Base-by-base conservation (phyloP, 805 yeast species). In the Maudiozyma barnettii region DNA sequence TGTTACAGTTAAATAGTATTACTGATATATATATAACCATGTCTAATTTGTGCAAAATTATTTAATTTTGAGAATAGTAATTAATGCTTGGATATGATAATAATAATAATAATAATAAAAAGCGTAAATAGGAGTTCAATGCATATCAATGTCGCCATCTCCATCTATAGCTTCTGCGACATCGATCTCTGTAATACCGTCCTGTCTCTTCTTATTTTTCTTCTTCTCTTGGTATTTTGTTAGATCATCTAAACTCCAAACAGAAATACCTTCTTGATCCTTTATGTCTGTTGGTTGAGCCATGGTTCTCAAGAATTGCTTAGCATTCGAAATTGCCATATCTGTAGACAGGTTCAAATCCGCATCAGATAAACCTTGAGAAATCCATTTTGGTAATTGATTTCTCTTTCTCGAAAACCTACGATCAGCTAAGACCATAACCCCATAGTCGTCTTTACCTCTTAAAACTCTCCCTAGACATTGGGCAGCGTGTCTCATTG, bases 401-500 rank as follows among this genome's bases (percentile, higher is more conserved):
- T 71, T 76, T 57, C 86, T 81, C 67, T 91, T 93, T 54, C 87
- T 76, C 1, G 90, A 77, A 65, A 93, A 93, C 62, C 99, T 74
- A 54, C 96, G 74, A 64, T 93, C 99, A 0, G 99, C 99, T 51
- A 93, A 69, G 39, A 93, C 97, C 99, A 93, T 93, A 55, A 93
- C 84, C 52, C 99, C 99, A 65, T 93, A 93, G 70, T 93, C 99
- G 61, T 93, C 97, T 64, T 93, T 93, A 54, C 99, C 99, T 70
- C 99, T 79, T 52, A 93, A 70, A 46, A 93, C 99, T 62, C 99
- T 80, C 10, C 99, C 99, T 59, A 93, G 69, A 68, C 99, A 93
- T 66, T 93, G 99, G 0, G 99, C 98, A 4, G 98, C 99, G 69
- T 93, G 99, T 61, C 99, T 79, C 99, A 93, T 93, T 13, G 99